Conservation (phyloP, 257 asterid species). For the Ligustrum vulgare region DNA sequence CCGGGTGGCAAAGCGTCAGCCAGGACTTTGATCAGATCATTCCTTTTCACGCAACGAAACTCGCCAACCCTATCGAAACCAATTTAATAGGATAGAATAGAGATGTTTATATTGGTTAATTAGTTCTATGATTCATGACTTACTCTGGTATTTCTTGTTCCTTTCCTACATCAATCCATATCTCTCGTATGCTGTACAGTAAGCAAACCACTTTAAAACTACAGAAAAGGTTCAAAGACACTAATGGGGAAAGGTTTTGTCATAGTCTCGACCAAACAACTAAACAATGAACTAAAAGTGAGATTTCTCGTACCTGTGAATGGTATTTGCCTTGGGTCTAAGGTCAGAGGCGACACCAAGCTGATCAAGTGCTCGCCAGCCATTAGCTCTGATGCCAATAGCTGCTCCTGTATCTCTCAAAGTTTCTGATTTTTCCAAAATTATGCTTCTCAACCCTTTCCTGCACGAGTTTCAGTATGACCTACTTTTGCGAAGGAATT, state of each 20-base stretch:
- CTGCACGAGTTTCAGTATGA: slow-evolving; percentile 8
- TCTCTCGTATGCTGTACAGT: slow-evolving; percentile 23
- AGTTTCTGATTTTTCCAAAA: slow-evolving; percentile 30
- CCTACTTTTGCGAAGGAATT: no score
- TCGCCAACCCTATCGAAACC: slow-evolving; percentile 26
- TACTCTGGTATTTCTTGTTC: slow-evolving; percentile 25
- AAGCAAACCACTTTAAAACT: no score
- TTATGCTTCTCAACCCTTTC: slow-evolving; percentile 36
- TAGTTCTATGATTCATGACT: slow-evolving; percentile 9
- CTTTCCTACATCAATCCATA: slow-evolving; percentile 30
- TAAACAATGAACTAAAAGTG: neutral
- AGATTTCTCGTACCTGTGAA: slow-evolving; percentile 23
- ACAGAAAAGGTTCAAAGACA: no score
- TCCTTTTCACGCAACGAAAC: slow-evolving; percentile 39
- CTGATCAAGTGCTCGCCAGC: slow-evolving; percentile 49
- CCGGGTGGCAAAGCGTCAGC: slow-evolving; percentile 39
- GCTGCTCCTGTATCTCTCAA: slow-evolving; percentile 39
- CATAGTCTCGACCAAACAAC: neutral
- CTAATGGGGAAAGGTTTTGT: no score
- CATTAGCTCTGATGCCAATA: slow-evolving; percentile 33
- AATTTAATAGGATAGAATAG: neutral
- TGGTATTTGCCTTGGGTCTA: slow-evolving; percentile 26
- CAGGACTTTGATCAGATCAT: slow-evolving; percentile 34
- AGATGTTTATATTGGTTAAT: neutral
- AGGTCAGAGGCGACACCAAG: slow-evolving; percentile 37